Evolutionary conservation across 768 basidiomycete species (phyloP).

Genomic region (Phanerodontia chrysosporium): DNA sequence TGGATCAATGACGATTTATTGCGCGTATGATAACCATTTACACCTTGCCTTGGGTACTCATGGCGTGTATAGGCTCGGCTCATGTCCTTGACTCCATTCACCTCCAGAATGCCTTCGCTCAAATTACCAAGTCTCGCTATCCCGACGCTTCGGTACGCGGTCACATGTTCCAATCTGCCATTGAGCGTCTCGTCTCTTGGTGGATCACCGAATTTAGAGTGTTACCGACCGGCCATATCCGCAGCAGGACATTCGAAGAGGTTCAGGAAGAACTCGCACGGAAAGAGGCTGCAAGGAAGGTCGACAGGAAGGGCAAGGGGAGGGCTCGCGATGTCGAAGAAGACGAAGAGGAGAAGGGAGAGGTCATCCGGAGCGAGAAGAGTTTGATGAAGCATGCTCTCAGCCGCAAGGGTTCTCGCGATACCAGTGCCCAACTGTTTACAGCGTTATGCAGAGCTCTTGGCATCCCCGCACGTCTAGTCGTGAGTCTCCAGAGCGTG

Average conservation of each 20-base stretch:
- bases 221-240: slow-evolving; percentile 59
- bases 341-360: slow-evolving; percentile 46
- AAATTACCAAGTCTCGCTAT: slow-evolving; percentile 75
- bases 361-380: slow-evolving; percentile 70
- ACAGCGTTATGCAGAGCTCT: slow-evolving; percentile 85
- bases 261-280: slow-evolving; percentile 38
- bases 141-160: slow-evolving; percentile 82
- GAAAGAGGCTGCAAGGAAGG: background rate
- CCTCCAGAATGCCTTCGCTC: slow-evolving; percentile 75
- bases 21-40: slow-evolving; percentile 52
- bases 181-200: slow-evolving; percentile 75
- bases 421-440: slow-evolving; percentile 87
- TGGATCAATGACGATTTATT: slow-evolving; percentile 82
- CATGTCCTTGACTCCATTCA: slow-evolving; percentile 80
- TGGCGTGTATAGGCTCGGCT: slow-evolving; percentile 67
- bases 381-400: slow-evolving; percentile 93
- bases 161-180: slow-evolving; percentile 80
- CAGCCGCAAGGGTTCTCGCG: slow-evolving; percentile 74
- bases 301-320: slow-evolving; percentile 26
- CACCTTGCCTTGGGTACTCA: background rate
- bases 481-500: slow-evolving; percentile 87
- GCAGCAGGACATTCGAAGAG: slow-evolving; percentile 73
- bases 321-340: slow-evolving; percentile 32
- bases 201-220: slow-evolving; percentile 77
- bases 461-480: slow-evolving; percentile 80